These are phyloP conservation scores for Zymoseptoria pseudotritici DNA, from an alignment of 2,329 filamentous ascomycete species.

Conservation along the genomic window DNA sequence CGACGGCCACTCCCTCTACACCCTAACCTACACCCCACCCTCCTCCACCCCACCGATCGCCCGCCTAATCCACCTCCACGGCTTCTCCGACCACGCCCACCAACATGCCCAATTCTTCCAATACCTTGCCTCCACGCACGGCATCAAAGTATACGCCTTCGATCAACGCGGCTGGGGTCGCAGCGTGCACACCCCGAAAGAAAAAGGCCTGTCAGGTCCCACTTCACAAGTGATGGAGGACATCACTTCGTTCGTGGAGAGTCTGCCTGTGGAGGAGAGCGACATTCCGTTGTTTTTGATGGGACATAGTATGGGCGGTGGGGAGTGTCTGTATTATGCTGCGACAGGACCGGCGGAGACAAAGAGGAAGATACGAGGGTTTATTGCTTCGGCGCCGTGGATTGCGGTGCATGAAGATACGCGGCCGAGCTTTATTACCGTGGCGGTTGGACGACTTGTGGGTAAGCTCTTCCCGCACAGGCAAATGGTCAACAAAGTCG, in stretches of 20 bases:
- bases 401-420: constrained; percentile 62
- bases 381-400: constrained; percentile 71
- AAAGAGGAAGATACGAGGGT: constrained; percentile 58
- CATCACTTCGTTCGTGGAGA: constrained; percentile 62
- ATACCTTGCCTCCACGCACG: constrained; percentile 54
- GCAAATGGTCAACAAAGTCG: constrained; percentile 61
- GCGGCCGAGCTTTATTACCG: constrained; percentile 56
- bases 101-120: constrained; percentile 70
- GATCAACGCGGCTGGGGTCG: constrained; percentile 88
- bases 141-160: constrained; percentile 69
- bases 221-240: constrained; percentile 68
- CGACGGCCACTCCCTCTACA: constrained; percentile 51
- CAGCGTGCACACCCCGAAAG: constrained; percentile 52
- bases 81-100: constrained; percentile 78
- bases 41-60: constrained; percentile 53
- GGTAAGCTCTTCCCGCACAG: constrained; percentile 58
- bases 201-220: constrained; percentile 66
- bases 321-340: constrained; percentile 59
- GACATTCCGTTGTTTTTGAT: constrained; percentile 66
- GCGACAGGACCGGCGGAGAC: constrained; percentile 43
- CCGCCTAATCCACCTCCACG: constrained; percentile 75
- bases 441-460: constrained; percentile 60
- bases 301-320: constrained; percentile 89
- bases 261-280: constrained; percentile 3
- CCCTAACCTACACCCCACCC: constrained; percentile 49